Conservation (phyloP, 129 eudicot genomes). For the Tanacetum coccineum region DNA sequence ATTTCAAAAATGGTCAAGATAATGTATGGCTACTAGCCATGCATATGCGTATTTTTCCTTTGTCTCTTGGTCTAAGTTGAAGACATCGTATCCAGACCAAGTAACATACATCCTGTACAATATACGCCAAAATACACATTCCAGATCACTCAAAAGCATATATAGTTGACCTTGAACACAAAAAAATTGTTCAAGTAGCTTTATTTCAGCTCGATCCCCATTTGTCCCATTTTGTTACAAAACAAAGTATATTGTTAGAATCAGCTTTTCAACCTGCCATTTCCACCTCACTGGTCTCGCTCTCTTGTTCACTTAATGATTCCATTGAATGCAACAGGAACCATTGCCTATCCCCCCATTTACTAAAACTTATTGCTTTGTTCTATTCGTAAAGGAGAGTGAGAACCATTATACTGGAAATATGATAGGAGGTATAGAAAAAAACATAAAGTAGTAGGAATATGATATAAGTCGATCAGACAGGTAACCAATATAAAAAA, state of each 20-base stretch:
- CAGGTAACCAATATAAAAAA: background rate
- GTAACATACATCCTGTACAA: background rate
- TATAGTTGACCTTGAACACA: background rate
- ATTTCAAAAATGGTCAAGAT: no score
- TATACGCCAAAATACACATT: background rate
- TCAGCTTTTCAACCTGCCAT: slow-evolving; percentile 50
- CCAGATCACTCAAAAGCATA: background rate
- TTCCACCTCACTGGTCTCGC: slow-evolving; percentile 43
- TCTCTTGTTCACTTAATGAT: slow-evolving; percentile 38
- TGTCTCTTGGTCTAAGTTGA: no score
- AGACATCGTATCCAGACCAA: no score
- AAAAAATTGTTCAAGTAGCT: background rate
- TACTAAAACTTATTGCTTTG: no score
- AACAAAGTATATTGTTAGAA: background rate
- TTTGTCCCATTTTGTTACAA: background rate
- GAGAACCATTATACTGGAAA: slow-evolving; percentile 86
- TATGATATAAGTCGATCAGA: background rate
- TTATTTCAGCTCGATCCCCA: background rate
- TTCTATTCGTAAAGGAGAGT: slow-evolving; percentile 74
- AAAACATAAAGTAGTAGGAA: background rate
- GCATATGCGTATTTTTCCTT: no score
- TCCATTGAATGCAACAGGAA: slow-evolving; percentile 53
- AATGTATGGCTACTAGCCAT: no score
- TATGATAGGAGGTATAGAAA: slow-evolving; percentile 44
- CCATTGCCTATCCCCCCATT: no score